Conservation (phyloP, 495 filamentous ascomycete genomes). For the Venustampulla echinocandica region DNA sequence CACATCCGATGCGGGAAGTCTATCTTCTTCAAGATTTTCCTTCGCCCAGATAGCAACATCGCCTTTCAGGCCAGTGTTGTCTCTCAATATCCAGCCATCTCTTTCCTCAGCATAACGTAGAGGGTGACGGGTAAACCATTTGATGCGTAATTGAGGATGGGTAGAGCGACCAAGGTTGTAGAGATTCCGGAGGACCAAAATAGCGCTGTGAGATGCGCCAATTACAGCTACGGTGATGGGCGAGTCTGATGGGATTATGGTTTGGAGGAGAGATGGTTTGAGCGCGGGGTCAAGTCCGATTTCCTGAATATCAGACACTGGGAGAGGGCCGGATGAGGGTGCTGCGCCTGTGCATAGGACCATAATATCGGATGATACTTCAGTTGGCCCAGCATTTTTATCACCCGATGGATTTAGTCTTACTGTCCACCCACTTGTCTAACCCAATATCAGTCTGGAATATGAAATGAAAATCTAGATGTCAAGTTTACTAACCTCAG, state of each 20-base stretch:
- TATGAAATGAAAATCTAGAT: no score
- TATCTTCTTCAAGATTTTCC: slow-evolving; percentile 44
- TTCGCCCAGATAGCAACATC: slow-evolving; percentile 48
- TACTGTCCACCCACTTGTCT: slow-evolving; percentile 38
- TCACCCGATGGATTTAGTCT: no score
- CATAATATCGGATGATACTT: slow-evolving; percentile 26
- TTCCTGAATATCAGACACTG: slow-evolving; percentile 27
- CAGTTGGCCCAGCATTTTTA: slow-evolving; percentile 26
- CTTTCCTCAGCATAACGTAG: slow-evolving; percentile 53
- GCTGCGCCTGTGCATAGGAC: slow-evolving; percentile 52
- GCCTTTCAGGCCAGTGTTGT: slow-evolving; percentile 59
- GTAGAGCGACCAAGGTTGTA: slow-evolving; percentile 39
- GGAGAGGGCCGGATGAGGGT: slow-evolving; percentile 32
- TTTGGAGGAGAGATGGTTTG: slow-evolving; percentile 42
- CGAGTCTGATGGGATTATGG: slow-evolving; percentile 29
- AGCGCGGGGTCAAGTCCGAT: slow-evolving; percentile 48
- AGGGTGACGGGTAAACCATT: slow-evolving; percentile 52
- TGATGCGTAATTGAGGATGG: slow-evolving; percentile 44
- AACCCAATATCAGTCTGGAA: no score
- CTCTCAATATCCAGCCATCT: slow-evolving; percentile 53
- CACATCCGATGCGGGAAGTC: slow-evolving; percentile 38
- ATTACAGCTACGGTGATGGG: slow-evolving; percentile 43
- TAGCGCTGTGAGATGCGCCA: slow-evolving; percentile 53
- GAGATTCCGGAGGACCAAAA: slow-evolving; percentile 53
- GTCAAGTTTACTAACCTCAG: slow-evolving; percentile 10